Conservation (phyloP, 2,329 filamentous ascomycete species). For the Clonostachys sp. region DNA sequence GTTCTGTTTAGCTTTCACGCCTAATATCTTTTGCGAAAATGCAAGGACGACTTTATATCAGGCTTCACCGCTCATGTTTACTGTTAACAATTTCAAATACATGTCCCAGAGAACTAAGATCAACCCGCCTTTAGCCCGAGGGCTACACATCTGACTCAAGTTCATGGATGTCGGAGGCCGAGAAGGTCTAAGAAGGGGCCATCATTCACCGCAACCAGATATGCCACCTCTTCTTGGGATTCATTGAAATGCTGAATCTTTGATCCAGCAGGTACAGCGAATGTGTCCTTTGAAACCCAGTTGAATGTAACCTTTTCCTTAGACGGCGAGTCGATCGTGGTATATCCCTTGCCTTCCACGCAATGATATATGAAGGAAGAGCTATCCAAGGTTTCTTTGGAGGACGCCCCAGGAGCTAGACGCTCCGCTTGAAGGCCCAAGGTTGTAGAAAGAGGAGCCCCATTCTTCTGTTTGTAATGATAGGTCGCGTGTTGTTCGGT, state of each 20-base stretch:
- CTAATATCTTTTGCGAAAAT: no score
- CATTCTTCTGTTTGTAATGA: constrained; percentile 25
- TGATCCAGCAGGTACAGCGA: constrained; percentile 48
- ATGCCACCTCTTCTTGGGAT: constrained; percentile 15
- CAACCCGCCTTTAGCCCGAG: no score
- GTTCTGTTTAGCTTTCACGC: no score
- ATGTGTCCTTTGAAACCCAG: constrained; percentile 46
- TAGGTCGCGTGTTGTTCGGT: constrained; percentile 19
- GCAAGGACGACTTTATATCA: no score
- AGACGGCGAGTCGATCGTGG: constrained; percentile 24
- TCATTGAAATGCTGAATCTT: constrained; percentile 38
- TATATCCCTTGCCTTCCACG: constrained; percentile 37
- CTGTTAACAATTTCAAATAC: no score
- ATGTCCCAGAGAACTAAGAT: no score
- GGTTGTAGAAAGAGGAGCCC: constrained; percentile 30
- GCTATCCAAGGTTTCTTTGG: constrained; percentile 30
- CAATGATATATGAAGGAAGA: constrained; percentile 49
- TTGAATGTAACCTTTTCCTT: constrained; percentile 23
- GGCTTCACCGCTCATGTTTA: no score
- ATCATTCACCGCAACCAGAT: constrained; percentile 26
- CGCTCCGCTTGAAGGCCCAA: constrained; percentile 45
- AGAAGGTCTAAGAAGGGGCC: constrained; percentile 22
- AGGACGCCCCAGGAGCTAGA: constrained; percentile 25
- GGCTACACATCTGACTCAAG: no score
- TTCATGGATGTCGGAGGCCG: constrained; percentile 10